phyloP scores from a whole-genome alignment of 768 basidiomycete species.

The Suillus decipiens region DNA sequence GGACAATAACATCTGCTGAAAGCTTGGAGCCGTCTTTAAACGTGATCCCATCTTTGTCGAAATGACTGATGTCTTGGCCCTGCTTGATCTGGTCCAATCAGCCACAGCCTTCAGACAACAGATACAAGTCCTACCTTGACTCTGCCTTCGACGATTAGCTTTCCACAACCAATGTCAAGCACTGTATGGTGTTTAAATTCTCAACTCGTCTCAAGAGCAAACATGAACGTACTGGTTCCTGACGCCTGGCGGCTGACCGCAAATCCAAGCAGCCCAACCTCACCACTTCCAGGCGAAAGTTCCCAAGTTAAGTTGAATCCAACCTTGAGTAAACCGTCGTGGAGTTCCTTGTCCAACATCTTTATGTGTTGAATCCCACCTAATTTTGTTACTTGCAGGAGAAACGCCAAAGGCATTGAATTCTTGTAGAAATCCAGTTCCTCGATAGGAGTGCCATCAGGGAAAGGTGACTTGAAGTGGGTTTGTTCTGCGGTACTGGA shows the following conservation, averaged over 20 bases:
- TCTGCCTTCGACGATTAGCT: not conserved
- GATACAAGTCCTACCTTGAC: not conserved
- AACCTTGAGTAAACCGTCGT: not conserved
- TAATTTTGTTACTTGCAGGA: not conserved
- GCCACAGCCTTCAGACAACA: not conserved
- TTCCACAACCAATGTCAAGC: conserved; percentile 15
- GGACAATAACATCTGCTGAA: conserved; percentile 46
- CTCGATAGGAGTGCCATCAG: not conserved
- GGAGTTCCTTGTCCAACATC: conserved; percentile 3
- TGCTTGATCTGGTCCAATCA: conserved; percentile 27
- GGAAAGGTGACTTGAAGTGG: not conserved
- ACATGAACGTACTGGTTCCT: not conserved
- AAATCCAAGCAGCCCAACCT: conserved; percentile 2
- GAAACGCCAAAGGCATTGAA: not conserved
- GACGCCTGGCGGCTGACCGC: not conserved
- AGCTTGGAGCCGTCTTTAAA: conserved; percentile 41
- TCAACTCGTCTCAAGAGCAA: not conserved
- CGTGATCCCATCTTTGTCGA: conserved; percentile 42
- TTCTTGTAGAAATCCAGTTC: not conserved
- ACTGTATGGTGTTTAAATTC: not conserved
- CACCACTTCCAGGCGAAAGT: not conserved
- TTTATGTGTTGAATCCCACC: not conserved
- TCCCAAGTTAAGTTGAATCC: conserved; percentile 7
- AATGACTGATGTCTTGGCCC: conserved; percentile 37
- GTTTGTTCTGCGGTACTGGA: not conserved